Percentiles rank a stretch among this genome's conserved stretches.
Evolutionary conservation across 495 filamentous ascomycete species (phyloP).

Genomic region (Corynascus novoguineensis): DNA sequence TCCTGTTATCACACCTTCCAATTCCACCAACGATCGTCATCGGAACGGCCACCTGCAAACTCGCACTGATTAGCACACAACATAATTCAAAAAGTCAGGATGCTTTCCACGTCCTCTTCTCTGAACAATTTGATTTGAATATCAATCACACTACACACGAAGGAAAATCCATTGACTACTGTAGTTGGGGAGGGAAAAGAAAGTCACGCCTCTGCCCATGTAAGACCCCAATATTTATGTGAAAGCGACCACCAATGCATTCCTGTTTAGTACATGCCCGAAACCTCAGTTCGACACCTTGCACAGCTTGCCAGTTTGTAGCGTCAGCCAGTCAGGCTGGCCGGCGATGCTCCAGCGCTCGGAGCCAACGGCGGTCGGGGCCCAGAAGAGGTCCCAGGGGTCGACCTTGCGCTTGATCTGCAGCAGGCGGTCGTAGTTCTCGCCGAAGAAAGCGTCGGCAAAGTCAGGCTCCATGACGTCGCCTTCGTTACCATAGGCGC

Average conservation of each 20-base stretch:
- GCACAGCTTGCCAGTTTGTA: conserved; percentile 25
- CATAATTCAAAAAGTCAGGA: too few relatives aligned
- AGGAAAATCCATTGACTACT: too few relatives aligned
- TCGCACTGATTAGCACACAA: too few relatives aligned
- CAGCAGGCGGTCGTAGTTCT: conserved; percentile 40
- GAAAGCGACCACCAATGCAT: neutral
- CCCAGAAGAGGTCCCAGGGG: conserved; percentile 52
- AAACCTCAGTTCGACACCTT: conserved; percentile 12
- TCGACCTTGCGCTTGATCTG: conserved; percentile 49
- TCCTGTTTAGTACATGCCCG: neutral
- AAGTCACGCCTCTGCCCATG: too few relatives aligned
- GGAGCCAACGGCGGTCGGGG: conserved; percentile 49
- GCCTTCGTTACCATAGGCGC: conserved; percentile 47
- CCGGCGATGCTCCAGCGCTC: conserved; percentile 36
- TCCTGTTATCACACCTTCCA: too few relatives aligned
- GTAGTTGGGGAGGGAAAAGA: too few relatives aligned
- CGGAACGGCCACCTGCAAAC: too few relatives aligned
- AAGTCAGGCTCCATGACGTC: conserved; percentile 60
- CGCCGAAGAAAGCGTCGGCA: conserved; percentile 56
- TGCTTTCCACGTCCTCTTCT: too few relatives aligned
- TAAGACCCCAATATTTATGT: too few relatives aligned
- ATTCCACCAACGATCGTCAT: too few relatives aligned
- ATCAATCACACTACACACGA: too few relatives aligned
- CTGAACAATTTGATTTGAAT: too few relatives aligned
- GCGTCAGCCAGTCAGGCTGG: conserved; percentile 19